Base-by-base conservation (phyloP, 1,284 basidiomycete genomes). In the Kalmanozyma brasiliensis region DNA sequence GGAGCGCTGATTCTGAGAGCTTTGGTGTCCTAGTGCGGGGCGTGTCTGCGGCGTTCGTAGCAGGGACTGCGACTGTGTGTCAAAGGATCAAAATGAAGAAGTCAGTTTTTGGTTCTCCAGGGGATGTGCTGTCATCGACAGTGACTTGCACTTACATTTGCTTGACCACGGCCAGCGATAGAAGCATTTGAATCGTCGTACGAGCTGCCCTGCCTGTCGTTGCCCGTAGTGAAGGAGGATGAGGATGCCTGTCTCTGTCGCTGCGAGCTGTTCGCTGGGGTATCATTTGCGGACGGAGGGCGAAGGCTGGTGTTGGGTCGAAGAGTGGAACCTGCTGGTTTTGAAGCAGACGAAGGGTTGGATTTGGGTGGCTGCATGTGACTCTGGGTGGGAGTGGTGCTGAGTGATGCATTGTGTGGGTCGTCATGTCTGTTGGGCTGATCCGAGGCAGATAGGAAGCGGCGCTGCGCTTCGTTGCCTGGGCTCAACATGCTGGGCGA, bases 351-450 rank as follows among this genome's bases (percentile, higher is more conserved):
- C 4, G 59, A 43, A 35, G 69, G 62, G 13, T 69, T 53, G 32
- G 55, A 58, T 20, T 30, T 47, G 42, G 48, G 19, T 7, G 51
- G 29, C 20, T 60, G 69, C 32, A 73, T 51, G 29, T 73, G 68
- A 37, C 59, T 64, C 35, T 74, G 72, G 4, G 63, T 74, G 8
- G 72, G 68, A 7, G 68, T 74, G 24, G 72, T 74, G 62, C 68
- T 71, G 53, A 74, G 68, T 11, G 72, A 74, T 24, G 68, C 56
- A 24, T 41, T 51, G 14, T 51, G 42, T 5, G 62, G 52, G 10
- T 73, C 66, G 30, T 69, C 55, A 13, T 46, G 26, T 8, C 22
- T 22, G 1, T 37, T 33, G 47, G 52, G 52, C 16, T 36, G 47
- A 17, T 26, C 48, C 35, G 52, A 44, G 13, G 49, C 16, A 24